Evolutionary conservation across 2,329 filamentous ascomycete species (phyloP), one percentile per base, ranked within the genome.

Genomic region (Alternaria viburni): DNA sequence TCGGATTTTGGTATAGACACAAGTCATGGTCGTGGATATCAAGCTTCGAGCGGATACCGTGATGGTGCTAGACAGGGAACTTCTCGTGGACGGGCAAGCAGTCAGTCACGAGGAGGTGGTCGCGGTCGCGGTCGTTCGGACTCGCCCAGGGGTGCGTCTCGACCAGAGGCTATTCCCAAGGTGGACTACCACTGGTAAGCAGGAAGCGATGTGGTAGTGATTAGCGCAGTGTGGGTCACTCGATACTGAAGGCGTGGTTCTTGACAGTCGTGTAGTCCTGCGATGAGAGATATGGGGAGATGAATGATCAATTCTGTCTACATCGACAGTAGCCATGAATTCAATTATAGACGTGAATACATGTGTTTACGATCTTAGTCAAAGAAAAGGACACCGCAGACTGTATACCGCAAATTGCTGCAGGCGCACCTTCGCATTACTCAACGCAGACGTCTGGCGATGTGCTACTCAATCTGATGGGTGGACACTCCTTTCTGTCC

Each of bases 51-150:
- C n/a, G n/a, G n/a, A n/a, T n/a, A n/a, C n/a, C n/a, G n/a, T n/a
- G n/a, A n/a, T n/a, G n/a, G n/a, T n/a, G n/a, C n/a, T n/a, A n/a
- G n/a, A n/a, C n/a, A n/a, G n/a, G n/a, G n/a, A n/a, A n/a, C n/a
- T n/a, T n/a, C 19, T 49, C 26, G 13, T 21, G 26, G 55, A 59
- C 28, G 55, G n/a, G 47, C 51, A 36, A 7, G 19, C 7, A 41
- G 28, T 43, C 54, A 49, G 11, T 21, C n/a, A 21, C 45, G 6
- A 28, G 64, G 49, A 23, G 41, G 41, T 28, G 46, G 36, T 49
- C 65, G 62, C 36, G 64, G 61, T 15, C 61, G 61, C n/a, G 56
- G 56, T 12, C 28, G 30, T 54, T 45, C 49, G 15, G 41, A 5
- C 44, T 23, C 26, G 23, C 28, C 13, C 6, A 28, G 15, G 8